Percentiles rank a stretch among this genome's conserved stretches.
Conservation (phyloP, 75 land plant species). For the Ceratopteris richardii region DNA sequence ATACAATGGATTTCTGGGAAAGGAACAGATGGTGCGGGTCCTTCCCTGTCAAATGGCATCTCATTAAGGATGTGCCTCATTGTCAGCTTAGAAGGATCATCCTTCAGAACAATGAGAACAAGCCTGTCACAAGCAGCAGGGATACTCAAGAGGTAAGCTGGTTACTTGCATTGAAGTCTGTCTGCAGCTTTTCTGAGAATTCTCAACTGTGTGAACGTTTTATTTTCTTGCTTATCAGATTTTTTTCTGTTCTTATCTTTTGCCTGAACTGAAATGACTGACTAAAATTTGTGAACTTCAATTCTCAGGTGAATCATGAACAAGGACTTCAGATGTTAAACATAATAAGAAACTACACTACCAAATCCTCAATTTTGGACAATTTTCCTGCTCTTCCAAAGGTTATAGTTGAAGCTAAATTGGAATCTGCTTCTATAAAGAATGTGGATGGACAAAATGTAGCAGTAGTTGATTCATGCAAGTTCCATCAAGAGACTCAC, state of each 20-base stretch:
- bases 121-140: slow-evolving; percentile 77
- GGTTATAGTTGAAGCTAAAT: too few relatives aligned
- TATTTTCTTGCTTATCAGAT: neutral
- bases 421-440: too few relatives aligned
- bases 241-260: too few relatives aligned
- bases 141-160: slow-evolving; percentile 72
- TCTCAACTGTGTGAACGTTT: neutral
- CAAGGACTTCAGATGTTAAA: slow-evolving; percentile 55
- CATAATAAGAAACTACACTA: slow-evolving; percentile 35
- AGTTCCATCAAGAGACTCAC: neutral
- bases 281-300: neutral
- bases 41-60: slow-evolving; percentile 86
- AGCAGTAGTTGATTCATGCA: neutral
- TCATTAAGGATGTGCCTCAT: slow-evolving; percentile 81
- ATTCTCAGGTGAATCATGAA: slow-evolving; percentile 29
- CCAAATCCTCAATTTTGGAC: slow-evolving; percentile 50
- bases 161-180: neutral
- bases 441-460: neutral
- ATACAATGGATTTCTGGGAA: slow-evolving; percentile 83
- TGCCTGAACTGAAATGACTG: too few relatives aligned
- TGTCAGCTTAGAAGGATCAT: slow-evolving; percentile 61
- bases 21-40: slow-evolving; percentile 89
- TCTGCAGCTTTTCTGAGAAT: neutral
- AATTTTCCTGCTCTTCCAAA: slow-evolving; percentile 20
- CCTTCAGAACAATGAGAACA: slow-evolving; percentile 78